Evolutionary conservation across 208 protist species (phyloP), one percentile per base, ranked within the genome.

Genomic region (Leishmania amazonensis): DNA sequence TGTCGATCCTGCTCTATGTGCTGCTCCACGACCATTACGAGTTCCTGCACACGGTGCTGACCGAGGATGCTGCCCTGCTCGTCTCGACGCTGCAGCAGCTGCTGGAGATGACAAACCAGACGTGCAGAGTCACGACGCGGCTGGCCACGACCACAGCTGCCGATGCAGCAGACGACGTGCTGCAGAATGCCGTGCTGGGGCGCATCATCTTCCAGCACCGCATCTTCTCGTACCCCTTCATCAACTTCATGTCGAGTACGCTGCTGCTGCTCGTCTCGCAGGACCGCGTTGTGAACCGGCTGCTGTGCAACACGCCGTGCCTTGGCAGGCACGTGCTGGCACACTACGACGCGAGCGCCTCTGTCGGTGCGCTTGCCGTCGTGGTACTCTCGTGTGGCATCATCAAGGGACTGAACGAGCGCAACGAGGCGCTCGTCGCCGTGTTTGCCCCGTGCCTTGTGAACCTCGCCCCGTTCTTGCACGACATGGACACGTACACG

Each of bases 241-340:
- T 95, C 73, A 89, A 87, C 76, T 96, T 94, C 77, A 95, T 97
- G 90, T 88, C 89, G 31, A 89, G 88, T 80, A 96, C 92, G 31
- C 75, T 97, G n/a, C 70, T 97, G 53, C 76, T 97, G 65, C 83
- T 97, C 40, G 72, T 93, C 40, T 96, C 94, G 28, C 91, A 97
- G 78, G 88, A 96, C 73, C 87, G 88, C 35, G 81, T 93, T 35
- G 77, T 96, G 19, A 93, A 92, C 65, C 85, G 85, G 54, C 71
- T 89, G 49, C 67, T 94, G 80, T 90, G 85, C 79, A 83, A 88
- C 80, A 89, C 85, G 3, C 49, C 83, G 28, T 75, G 87, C 58
- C 73, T 76, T 21, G 75, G 87, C 31, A 54, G 71, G 15, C 90
- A 95, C 60, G 76, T 77, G 65, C 67, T 87, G 24, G 88, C 86